Evolutionary conservation across 75 land plant species (phyloP).

Genomic region (Chamaecyparis obtusa): DNA sequence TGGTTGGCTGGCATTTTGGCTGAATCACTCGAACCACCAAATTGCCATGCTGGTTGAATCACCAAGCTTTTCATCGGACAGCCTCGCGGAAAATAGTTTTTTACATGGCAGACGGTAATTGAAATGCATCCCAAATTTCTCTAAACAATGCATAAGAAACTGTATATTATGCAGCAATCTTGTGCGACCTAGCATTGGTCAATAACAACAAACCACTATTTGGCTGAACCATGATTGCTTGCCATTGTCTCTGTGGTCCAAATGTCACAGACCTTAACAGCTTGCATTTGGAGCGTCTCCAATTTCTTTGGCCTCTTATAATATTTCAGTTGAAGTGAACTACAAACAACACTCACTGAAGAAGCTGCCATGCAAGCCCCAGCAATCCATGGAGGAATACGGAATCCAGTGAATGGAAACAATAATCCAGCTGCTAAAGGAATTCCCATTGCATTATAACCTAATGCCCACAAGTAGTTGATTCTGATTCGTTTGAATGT

Average conservation of each 20-base stretch:
- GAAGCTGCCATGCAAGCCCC: slow-evolving; percentile 99
- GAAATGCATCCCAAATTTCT: not conserved
- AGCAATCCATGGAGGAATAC: slow-evolving; percentile 96
- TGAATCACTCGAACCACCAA: not conserved
- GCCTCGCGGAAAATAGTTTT: not conserved
- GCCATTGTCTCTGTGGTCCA: not conserved
- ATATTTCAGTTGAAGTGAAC: slow-evolving; percentile 75
- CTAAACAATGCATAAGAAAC: not conserved
- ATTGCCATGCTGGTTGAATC: not conserved
- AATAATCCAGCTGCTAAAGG: slow-evolving; percentile 95
- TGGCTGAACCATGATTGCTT: not conserved
- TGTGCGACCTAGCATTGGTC: not conserved
- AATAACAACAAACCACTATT: not conserved
- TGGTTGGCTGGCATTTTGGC: not conserved
- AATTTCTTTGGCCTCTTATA: slow-evolving; percentile 68
- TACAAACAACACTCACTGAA: slow-evolving; percentile 92
- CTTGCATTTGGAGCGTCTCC: slow-evolving; percentile 15
- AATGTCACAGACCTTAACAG: not conserved
- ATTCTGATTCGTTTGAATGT: slow-evolving; percentile 74
- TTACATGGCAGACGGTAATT: not conserved
- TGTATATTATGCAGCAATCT: not conserved
- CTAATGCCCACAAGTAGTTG: slow-evolving; percentile 94
- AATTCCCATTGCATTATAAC: slow-evolving; percentile 85
- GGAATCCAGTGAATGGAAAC: slow-evolving; percentile 69
- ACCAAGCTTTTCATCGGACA: not conserved